These are phyloP conservation scores for Fusarium keratoplasticum DNA, from an alignment of 2,329 filamentous ascomycete species.

Conservation along the genomic window DNA sequence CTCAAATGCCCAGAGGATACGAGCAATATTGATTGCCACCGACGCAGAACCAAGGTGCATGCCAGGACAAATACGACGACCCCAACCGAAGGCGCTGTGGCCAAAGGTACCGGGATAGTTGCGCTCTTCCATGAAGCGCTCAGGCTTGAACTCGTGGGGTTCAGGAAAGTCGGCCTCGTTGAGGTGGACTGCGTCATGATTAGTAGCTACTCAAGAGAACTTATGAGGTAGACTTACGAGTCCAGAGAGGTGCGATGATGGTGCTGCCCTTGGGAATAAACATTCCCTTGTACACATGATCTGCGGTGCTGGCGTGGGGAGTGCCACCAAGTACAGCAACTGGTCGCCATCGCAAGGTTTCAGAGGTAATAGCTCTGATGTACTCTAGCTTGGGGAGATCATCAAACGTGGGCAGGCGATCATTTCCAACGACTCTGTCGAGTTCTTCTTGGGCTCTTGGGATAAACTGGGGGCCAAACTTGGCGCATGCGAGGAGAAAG, in stretches of 20 bases:
- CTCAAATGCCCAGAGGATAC: conserved; percentile 66
- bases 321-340: conserved; percentile 57
- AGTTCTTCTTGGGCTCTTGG: conserved; percentile 55
- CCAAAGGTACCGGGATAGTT: conserved; percentile 52
- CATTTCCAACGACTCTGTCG: conserved; percentile 51
- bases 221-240: conserved; percentile 46
- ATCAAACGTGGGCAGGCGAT: conserved; percentile 52
- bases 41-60: conserved; percentile 65
- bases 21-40: conserved; percentile 58
- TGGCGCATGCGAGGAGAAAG: conserved; percentile 64
- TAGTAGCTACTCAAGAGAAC: accelerated
- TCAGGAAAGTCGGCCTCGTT: conserved; percentile 56
- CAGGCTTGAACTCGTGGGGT: conserved; percentile 53
- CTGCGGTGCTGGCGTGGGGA: conserved; percentile 59
- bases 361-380: conserved; percentile 51
- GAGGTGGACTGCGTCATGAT: conserved; percentile 47
- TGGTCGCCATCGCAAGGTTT: conserved; percentile 56
- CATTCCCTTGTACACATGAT: conserved; percentile 55
- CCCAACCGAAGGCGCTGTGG: conserved; percentile 57
- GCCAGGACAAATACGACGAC: conserved; percentile 54
- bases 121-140: conserved; percentile 49
- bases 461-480: conserved; percentile 63
- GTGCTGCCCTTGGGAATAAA: conserved; percentile 58
- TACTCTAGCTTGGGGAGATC: conserved; percentile 51
- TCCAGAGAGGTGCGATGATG: conserved; percentile 56